phyloP scores from a whole-genome alignment of 129 eudicot species.

The Helichrysum umbraculigerum region DNA sequence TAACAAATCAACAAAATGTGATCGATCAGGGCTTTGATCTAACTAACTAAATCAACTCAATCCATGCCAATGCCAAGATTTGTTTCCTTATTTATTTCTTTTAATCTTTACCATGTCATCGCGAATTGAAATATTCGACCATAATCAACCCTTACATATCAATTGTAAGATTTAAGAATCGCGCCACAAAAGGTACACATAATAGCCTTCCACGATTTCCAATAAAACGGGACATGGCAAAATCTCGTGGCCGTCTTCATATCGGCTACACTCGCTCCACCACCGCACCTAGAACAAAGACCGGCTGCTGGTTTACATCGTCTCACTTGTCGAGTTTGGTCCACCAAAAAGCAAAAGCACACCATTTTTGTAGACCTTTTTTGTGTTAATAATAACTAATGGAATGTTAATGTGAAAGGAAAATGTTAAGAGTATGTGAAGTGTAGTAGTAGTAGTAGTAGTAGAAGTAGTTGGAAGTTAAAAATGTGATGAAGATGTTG shows the following conservation, averaged over 20 bases:
- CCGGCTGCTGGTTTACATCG: constrained; percentile 70
- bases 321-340: constrained; percentile 52
- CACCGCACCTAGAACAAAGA: constrained; percentile 57
- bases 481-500: constrained; percentile 26
- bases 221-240: constrained; percentile 61
- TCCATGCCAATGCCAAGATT: background rate
- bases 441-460: background rate
- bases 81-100: background rate
- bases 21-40: background rate
- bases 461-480: constrained; percentile 30
- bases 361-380: constrained; percentile 40
- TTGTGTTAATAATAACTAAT: background rate
- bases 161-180: constrained; percentile 56
- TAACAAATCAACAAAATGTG: background rate
- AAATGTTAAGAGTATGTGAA: background rate
- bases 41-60: background rate
- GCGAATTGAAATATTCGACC: background rate
- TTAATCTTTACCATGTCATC: background rate
- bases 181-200: constrained; percentile 62
- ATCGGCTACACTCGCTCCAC: constrained; percentile 67
- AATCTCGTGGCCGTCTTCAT: constrained; percentile 67
- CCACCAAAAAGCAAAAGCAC: constrained; percentile 73
- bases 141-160: background rate
- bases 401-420: background rate
- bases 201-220: constrained; percentile 64